Conservation (phyloP, 768 basidiomycete species). For the Mycena indigotica region DNA sequence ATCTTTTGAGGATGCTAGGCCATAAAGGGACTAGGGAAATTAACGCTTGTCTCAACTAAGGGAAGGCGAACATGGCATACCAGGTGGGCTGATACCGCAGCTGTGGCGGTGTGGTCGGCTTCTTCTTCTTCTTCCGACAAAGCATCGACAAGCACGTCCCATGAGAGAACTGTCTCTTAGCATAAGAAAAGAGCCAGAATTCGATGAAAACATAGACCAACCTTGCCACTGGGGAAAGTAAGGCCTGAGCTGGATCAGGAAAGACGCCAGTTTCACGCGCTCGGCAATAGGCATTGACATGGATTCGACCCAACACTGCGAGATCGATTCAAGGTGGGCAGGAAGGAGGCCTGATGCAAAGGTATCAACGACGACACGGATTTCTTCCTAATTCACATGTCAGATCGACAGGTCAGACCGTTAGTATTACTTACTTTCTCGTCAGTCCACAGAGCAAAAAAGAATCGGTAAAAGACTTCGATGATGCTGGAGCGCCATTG, state of each 20-base stretch:
- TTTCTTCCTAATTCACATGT: slow-evolving; percentile 57
- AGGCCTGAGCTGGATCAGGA: slow-evolving; percentile 67
- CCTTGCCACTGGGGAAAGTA: slow-evolving; percentile 72
- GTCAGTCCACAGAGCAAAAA: slow-evolving; percentile 65
- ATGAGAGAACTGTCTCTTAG: slow-evolving; percentile 58
- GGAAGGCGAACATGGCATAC: slow-evolving; percentile 31
- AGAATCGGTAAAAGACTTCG: slow-evolving; percentile 62
- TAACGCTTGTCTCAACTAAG: not conserved
- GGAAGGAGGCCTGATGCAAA: slow-evolving; percentile 64
- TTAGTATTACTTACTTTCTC: slow-evolving; percentile 46
- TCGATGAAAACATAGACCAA: slow-evolving; percentile 25
- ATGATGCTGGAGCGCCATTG: slow-evolving; percentile 69
- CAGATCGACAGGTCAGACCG: too few relatives aligned
- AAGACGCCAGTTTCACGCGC: slow-evolving; percentile 58
- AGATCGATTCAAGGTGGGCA: slow-evolving; percentile 65
- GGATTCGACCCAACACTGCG: slow-evolving; percentile 68
- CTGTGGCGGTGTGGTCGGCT: slow-evolving; percentile 40
- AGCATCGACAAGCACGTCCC: slow-evolving; percentile 61
- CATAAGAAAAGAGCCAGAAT: not conserved
- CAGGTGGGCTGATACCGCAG: slow-evolving; percentile 42
- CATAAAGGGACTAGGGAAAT: slow-evolving; percentile 47
- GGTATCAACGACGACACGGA: slow-evolving; percentile 59
- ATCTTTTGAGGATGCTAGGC: slow-evolving; percentile 36
- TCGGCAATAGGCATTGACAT: slow-evolving; percentile 59
- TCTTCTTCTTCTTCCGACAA: slow-evolving; percentile 58